These are phyloP conservation scores for Trifolium pratense DNA, from an alignment of 306 rosid genomes.

Conservation along the genomic window DNA sequence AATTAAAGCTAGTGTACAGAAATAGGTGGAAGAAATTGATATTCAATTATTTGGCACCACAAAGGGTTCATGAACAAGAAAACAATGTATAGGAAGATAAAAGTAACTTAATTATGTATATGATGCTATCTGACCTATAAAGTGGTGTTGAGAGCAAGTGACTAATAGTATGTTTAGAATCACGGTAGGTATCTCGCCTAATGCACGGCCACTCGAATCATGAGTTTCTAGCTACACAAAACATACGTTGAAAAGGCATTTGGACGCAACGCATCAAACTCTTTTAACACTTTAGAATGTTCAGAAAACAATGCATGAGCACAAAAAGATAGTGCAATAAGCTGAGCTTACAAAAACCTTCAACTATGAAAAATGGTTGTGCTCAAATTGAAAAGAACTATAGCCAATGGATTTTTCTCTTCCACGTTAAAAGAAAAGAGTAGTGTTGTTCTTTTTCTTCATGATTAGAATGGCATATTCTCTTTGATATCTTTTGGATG, in stretches of 20 bases:
- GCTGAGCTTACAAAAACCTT: constrained; percentile 27
- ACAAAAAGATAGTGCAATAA: constrained; percentile 14
- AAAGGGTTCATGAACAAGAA: background rate
- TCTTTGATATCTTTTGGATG: background rate
- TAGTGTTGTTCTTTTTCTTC: background rate
- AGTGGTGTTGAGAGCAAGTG: background rate
- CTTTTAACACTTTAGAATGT: background rate
- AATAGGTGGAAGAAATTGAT: constrained; percentile 30
- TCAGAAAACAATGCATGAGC: constrained; percentile 9
- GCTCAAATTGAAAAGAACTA: background rate
- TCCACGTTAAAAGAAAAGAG: background rate
- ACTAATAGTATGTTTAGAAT: too few species aligned
- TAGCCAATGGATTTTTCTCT: background rate
- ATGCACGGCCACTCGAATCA: background rate
- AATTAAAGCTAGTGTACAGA: constrained; percentile 31
- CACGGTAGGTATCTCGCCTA: background rate
- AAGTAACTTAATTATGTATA: background rate
- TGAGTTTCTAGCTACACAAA: too few species aligned
- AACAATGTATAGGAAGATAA: background rate
- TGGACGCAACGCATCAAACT: too few species aligned
- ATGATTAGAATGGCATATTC: background rate
- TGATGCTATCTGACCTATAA: background rate
- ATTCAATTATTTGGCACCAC: background rate
- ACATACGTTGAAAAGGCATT: too few species aligned
- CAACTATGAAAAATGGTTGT: constrained; percentile 20